These are phyloP conservation scores for Puccinia triticina DNA, from an alignment of 1,284 basidiomycete genomes.

Conservation along the genomic window DNA sequence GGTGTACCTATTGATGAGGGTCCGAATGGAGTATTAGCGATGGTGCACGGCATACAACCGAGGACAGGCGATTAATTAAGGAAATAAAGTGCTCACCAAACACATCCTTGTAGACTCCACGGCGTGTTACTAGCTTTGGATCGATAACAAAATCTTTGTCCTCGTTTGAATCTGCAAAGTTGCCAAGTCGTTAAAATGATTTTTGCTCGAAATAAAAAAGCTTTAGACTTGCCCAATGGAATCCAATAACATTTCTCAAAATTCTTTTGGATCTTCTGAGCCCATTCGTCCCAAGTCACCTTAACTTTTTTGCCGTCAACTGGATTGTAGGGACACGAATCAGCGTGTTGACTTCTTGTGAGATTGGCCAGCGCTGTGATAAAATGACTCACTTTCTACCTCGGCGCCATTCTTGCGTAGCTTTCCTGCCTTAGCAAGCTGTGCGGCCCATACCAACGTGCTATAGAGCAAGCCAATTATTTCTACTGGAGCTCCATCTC, in stretches of 20 bases:
- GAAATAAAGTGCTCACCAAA: constrained; percentile 63
- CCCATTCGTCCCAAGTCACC: constrained; percentile 90
- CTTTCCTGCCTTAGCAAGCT: constrained; percentile 69
- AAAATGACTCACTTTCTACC: constrained; percentile 68
- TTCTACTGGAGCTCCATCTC: constrained; percentile 93
- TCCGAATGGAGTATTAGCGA: not conserved
- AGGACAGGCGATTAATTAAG: not conserved
- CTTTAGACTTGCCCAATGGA: constrained; percentile 69
- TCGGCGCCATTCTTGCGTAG: constrained; percentile 91
- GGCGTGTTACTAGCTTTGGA: constrained; percentile 75
- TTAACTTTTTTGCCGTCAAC: constrained; percentile 73
- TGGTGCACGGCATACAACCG: not conserved
- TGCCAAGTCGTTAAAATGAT: constrained; percentile 24
- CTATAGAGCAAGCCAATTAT: constrained; percentile 92
- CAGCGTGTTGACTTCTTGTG: too few relatives aligned
- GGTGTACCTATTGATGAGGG: constrained; percentile 67
- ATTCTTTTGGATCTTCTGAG: constrained; percentile 75
- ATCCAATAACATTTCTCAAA: constrained; percentile 92
- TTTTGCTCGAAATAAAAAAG: constrained; percentile 24
- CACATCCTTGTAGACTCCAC: constrained; percentile 98
- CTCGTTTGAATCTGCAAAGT: constrained; percentile 68
- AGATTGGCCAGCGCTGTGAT: not conserved
- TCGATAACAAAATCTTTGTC: constrained; percentile 76
- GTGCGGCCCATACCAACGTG: constrained; percentile 82
- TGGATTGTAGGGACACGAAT: constrained; percentile 59